Conservation (phyloP, 371 early-diverging fungal species). For the Circinella minor region DNA sequence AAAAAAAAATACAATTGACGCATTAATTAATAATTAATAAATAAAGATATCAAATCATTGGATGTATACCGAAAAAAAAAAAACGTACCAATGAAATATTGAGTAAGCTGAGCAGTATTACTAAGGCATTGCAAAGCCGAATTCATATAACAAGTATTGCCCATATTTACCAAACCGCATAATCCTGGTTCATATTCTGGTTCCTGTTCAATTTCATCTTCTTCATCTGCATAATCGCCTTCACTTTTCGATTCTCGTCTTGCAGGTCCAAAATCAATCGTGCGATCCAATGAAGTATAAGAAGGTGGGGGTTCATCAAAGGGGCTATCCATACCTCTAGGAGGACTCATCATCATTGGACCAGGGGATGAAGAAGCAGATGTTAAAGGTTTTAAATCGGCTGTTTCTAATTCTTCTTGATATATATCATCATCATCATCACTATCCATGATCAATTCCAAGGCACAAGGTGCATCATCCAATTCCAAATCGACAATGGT, state of each 20-base stretch:
- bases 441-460: neutral
- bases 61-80: too few species aligned
- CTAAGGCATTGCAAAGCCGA: constrained; percentile 80
- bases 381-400: neutral
- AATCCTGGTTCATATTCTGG: constrained; percentile 37
- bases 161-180: constrained; percentile 76
- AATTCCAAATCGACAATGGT: neutral
- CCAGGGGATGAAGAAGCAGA: neutral
- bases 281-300: neutral
- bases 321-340: neutral
- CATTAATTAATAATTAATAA: too few species aligned
- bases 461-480: neutral
- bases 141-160: constrained; percentile 93
- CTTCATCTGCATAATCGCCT: neutral
- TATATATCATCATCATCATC: neutral
- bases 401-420: neutral
- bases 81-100: constrained; percentile 55
- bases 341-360: neutral
- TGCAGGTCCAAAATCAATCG: neutral
- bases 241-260: too few species aligned
- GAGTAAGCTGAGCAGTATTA: constrained; percentile 66
- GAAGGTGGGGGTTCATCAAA: neutral
- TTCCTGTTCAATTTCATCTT: neutral
- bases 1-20: neutral
- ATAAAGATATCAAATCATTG: neutral